phyloP scores from a whole-genome alignment of 768 basidiomycete genomes.

The Clathrus columnatus region DNA sequence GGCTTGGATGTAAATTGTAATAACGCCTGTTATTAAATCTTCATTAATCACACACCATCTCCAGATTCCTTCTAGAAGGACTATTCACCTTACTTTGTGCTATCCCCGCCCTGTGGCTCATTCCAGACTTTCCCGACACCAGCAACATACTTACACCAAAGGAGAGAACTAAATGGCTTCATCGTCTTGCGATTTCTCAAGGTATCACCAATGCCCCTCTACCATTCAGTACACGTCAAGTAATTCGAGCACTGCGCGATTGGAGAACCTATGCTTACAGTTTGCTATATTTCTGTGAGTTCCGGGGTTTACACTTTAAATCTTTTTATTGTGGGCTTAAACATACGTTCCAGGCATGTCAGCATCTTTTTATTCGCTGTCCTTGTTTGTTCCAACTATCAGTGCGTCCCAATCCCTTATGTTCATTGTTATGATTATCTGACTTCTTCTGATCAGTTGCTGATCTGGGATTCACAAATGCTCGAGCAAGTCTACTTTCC shows the following conservation, averaged over 20 bases:
- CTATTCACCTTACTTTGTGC: conserved; percentile 26
- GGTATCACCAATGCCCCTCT: conserved; percentile 27
- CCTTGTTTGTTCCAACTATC: conserved; percentile 34
- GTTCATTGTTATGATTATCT: neutral
- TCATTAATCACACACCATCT: neutral
- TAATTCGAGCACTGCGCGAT: conserved; percentile 17
- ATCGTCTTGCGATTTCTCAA: conserved; percentile 25
- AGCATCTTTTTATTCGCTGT: conserved; percentile 27
- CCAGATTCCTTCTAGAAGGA: conserved; percentile 19
- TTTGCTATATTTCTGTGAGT: conserved; percentile 25
- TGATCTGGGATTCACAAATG: conserved; percentile 23
- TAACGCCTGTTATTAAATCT: neutral
- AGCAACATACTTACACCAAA: conserved; percentile 26
- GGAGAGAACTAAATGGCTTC: conserved; percentile 26
- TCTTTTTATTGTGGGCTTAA: too few species aligned
- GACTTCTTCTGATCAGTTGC: conserved; percentile 13
- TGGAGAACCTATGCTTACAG: conserved; percentile 20
- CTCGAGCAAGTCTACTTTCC: conserved; percentile 13
- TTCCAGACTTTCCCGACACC: conserved; percentile 35
- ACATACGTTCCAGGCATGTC: too few species aligned
- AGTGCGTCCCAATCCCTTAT: conserved; percentile 15
- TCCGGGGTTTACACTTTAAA: too few species aligned
- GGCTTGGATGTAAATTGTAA: conserved; percentile 18
- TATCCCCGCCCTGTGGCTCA: conserved; percentile 19
- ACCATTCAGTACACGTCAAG: conserved; percentile 22